A percentile compares a stretch with the other conserved stretches of the same genome.
These are phyloP conservation scores for Dictyophora rubrovolvata DNA, from an alignment of 768 basidiomycete genomes.

Conservation along the genomic window DNA sequence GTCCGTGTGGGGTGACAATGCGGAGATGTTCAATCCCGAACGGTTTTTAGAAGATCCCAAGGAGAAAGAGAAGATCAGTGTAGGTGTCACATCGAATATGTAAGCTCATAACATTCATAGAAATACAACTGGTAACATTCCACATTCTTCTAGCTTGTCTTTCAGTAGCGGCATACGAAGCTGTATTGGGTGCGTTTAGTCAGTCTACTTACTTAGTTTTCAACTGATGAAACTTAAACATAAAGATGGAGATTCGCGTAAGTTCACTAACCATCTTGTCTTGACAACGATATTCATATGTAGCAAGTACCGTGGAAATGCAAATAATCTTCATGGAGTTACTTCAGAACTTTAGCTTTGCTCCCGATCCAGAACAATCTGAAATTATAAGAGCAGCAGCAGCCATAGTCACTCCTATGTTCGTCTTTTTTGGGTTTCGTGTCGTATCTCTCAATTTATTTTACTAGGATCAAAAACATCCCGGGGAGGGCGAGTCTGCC, in stretches of 20 bases:
- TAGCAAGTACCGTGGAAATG: not conserved
- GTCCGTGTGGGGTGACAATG: conserved; percentile 24
- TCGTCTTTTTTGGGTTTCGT: not conserved
- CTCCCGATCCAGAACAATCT: not conserved
- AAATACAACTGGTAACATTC: not conserved
- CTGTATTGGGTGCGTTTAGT: conserved; percentile 4
- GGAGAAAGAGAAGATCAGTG: conserved; percentile 12
- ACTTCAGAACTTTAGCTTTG: not conserved
- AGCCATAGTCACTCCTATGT: conserved; percentile 23
- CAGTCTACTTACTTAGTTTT: no score
- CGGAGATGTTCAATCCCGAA: conserved; percentile 20
- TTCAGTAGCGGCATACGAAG: conserved; percentile 1
- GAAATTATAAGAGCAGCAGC: conserved; percentile 23
- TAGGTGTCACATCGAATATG: conserved; percentile 16
- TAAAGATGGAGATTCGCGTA: conserved; percentile 13
- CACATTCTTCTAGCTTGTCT: not conserved
- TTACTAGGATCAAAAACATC: not conserved
- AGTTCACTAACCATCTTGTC: not conserved
- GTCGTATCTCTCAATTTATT: not conserved
- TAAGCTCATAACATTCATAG: not conserved
- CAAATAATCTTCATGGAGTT: not conserved
- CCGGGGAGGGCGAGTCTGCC: not conserved
- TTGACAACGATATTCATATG: not conserved
- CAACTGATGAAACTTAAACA: not conserved
- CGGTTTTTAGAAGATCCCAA: conserved; percentile 17